Evolutionary conservation across 2,329 filamentous ascomycete genomes (phyloP), one percentile per base, ranked within the genome.

Genomic region (Canariomyces notabilis): DNA sequence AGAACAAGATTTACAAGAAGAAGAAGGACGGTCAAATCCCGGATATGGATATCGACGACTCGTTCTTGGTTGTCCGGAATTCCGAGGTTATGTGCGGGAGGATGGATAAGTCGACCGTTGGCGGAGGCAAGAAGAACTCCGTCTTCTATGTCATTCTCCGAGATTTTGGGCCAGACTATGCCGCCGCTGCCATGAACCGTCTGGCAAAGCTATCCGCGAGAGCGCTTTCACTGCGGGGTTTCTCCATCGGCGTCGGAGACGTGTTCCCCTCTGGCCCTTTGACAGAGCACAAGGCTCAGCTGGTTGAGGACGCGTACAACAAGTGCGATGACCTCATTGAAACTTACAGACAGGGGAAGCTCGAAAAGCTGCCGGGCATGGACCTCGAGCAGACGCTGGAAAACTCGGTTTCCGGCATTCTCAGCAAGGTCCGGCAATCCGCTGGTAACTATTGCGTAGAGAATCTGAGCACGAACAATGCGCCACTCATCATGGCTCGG

Each of bases 81-180:
- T 97, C 91, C 0, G 90, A 96, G 64, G 83, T 97, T 51, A 95
- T 98, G 87, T 97, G 91, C 61, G 93, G 93, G 51, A 80, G 85
- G 49, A 96, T 97, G 89, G 93, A 98, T 72, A 98, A 98, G 68
- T 87, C 88, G 1, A 97, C 90, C 0, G 88, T 98, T n/a, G 93
- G 93, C 57, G 83, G 88, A 5, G 93, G 93, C 58, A 97, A 97
- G 73, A 98, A 98, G 63, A 91, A 95, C 64, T 96, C 90, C 0
- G 83, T 98, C 16, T 98, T 97, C 62, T 98, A 96, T 61, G 86
- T 97, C 46, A 91, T 98, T 62, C 80, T 97, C 57, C 80, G 93
- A 72, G 93, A 98, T 70, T 98, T 87, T 59, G 93, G 93, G 1
- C 87, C 90, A 1, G 86, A 95, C 44, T 83, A 87, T 46, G 89